These are phyloP conservation scores for Exserohilum turcica DNA, from an alignment of 2,329 filamentous ascomycete species.

Conservation along the genomic window DNA sequence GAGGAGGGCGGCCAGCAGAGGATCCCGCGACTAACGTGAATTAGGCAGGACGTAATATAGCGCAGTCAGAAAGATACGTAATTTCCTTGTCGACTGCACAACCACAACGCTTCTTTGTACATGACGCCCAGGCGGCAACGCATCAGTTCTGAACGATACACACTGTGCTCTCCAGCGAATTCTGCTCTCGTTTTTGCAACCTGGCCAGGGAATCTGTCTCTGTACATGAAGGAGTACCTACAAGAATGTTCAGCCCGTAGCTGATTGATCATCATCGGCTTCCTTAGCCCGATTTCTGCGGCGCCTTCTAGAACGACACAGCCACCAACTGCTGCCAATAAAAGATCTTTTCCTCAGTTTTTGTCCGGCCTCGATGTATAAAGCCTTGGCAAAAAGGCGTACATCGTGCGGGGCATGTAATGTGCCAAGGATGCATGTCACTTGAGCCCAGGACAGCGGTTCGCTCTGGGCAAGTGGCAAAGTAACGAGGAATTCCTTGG, in stretches of 20 bases:
- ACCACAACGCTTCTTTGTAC: neutral
- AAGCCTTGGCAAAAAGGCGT: too few species aligned
- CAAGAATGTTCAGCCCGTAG: neutral
- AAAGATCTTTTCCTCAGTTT: neutral
- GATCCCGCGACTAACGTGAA: conserved; percentile 3
- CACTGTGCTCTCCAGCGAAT: neutral
- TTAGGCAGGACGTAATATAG: conserved; percentile 12
- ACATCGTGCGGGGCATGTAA: too few species aligned
- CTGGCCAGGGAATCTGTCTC: neutral
- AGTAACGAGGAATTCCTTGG: too few species aligned
- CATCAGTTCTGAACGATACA: neutral
- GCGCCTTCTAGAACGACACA: neutral
- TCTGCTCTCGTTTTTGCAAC: neutral
- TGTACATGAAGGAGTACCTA: neutral
- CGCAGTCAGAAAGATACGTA: conserved; percentile 11
- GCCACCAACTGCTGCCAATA: neutral
- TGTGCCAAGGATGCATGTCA: neutral
- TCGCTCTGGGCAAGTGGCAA: neutral
- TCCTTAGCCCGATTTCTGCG: neutral
- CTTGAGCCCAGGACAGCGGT: neutral
- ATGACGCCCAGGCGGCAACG: neutral
- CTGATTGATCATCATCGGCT: neutral
- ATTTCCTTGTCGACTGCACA: conserved; percentile 2
- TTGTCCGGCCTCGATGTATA: neutral
- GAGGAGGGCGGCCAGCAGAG: conserved; percentile 9